phyloP scores from a whole-genome alignment of 148 eudicot genomes.

The Chenopodium suecicum region DNA sequence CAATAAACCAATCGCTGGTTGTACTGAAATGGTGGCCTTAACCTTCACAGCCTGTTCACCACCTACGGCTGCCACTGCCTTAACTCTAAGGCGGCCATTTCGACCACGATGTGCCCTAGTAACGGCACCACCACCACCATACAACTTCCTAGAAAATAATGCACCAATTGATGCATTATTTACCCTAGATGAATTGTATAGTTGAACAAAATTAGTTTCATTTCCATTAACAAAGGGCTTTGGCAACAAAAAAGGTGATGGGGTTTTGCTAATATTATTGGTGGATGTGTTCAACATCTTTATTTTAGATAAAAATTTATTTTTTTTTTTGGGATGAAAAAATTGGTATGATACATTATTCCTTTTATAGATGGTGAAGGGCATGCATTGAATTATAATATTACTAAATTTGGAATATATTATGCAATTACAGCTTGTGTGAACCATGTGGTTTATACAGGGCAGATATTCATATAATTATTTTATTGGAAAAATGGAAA shows the following conservation, averaged over 20 bases:
- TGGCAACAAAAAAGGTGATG: not conserved
- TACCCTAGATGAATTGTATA: not conserved
- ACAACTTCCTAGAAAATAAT: not conserved
- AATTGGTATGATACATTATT: not conserved
- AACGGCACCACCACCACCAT: not conserved
- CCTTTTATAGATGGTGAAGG: not conserved
- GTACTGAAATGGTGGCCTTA: constrained; percentile 32
- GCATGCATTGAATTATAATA: not conserved
- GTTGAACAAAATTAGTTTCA: not conserved
- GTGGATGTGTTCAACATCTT: constrained; percentile 16
- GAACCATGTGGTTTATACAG: too few species aligned
- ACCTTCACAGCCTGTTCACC: not conserved
- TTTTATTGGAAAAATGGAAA: too few species aligned
- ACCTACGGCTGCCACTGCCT: not conserved
- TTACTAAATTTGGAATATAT: too few species aligned
- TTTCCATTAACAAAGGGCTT: constrained; percentile 4
- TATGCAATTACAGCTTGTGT: too few species aligned
- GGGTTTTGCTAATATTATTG: constrained; percentile 9
- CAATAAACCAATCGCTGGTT: constrained; percentile 20
- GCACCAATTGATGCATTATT: not conserved
- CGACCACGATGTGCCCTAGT: not conserved
- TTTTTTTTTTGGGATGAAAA: not conserved
- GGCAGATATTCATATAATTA: too few species aligned
- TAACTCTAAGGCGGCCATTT: constrained; percentile 7
- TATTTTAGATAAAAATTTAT: not conserved